Evolutionary conservation across 2,329 filamentous ascomycete genomes (phyloP), one percentile per base, ranked within the genome.

Genomic region (Alternaria metachromatica): DNA sequence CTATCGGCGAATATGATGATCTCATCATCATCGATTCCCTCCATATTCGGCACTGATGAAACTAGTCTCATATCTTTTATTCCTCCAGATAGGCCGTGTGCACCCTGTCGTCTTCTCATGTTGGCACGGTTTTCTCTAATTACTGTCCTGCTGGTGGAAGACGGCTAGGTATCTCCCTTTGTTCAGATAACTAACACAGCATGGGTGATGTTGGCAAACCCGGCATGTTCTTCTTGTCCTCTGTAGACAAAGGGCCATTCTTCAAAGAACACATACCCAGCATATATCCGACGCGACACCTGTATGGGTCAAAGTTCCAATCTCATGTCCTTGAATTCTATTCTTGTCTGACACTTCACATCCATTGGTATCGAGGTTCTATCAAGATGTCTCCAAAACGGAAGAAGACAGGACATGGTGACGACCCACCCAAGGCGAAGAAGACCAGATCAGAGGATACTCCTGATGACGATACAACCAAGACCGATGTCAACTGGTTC

Each of bases 351-450:
- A 20, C 18, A 18, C 20, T 25, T 37, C 23, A 10, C n/a, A 25
- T 43, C 18, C 21, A 30, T 23, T n/a, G n/a, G 33, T n/a, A 44
- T 33, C 9, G 21, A 48, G 15, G 37, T 20, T 20, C 23, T 6
- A 43, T 15, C 21, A 46, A 15, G 15, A 63, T 63, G 60, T 21
- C 49, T 18, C 49, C 55, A 21, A 60, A 55, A 58, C 41, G 43
- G 12, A 41, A 33, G 23, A 13, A 18, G 11, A 21, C 18, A 25
- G 46, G 23, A 2, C 8, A 37, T 3, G n/a, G 26, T 10, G 23
- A 43, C 18, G 45, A 15, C 7, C 15, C 30, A 15, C 48, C 25
- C 30, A 20, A 8, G 9, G 37, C 37, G 37, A 53, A 55, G 11
- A 54, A 48, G 28, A 30, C 21, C 12, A 12, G 25, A 8, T 25